Evolutionary conservation across 2,329 filamentous ascomycete genomes (phyloP), one percentile per base, ranked within the genome.

Genomic region (Bipolaris oryzae): DNA sequence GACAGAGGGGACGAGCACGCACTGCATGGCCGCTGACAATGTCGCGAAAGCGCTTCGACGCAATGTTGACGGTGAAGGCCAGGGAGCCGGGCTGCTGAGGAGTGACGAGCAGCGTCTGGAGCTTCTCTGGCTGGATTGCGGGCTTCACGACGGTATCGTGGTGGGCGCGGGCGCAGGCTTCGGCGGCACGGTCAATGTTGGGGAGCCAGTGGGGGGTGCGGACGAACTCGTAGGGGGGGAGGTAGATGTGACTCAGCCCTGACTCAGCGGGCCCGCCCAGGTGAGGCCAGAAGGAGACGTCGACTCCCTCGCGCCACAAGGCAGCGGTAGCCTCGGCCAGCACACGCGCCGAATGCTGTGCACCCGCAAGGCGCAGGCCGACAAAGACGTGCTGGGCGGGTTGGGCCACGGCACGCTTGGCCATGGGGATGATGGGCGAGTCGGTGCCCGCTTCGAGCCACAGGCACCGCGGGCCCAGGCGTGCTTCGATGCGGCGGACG

Each of bases 371-470:
- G 13, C 45, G 45, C 33, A 48, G 37, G 5, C 18, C 33, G 7
- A 25, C 7, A n/a, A 48, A 48, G 1, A 25, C 21, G 25, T 48
- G 45, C 34, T 48, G 20, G 25, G 33, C 45, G 7, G 45, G 18
- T 16, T 18, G 16, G 3, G 16, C 18, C 16, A 46, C 28, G 16
- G 43, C 43, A 0, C 43, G 7, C 59, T 46, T 1, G 62, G 41
- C 71, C 71, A 78, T 75, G 3, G 34, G 37, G 0, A 57, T 67
- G 21, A 72, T 58, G 1, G 72, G 66, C 2, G 67, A 58, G 10
- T 57, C 46, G 0, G 55, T 54, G n/a, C 66, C 66, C 5, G 68
- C 68, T 43, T 70, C 68, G 3, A 70, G 59, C 58, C 59, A 70
- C 2, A 61, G 51, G n/a, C 46, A 49, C 6, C 15, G 35, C 5